Evolutionary conservation across 768 basidiomycete genomes (phyloP).

Genomic region (Amanita rimosa): DNA sequence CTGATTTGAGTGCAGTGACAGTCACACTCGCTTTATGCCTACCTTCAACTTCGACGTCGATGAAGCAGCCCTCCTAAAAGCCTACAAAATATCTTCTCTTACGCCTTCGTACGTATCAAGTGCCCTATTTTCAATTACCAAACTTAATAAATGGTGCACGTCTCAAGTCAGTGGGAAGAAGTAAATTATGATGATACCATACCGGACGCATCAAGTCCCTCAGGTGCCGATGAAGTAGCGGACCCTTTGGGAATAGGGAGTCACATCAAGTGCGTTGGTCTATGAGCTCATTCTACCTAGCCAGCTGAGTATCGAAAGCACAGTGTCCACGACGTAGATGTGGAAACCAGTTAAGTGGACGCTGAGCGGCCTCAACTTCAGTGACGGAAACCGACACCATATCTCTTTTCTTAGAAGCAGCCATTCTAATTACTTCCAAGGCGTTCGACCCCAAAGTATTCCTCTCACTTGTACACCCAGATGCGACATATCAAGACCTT

Average conservation of each 20-base stretch:
- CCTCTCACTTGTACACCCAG: constrained; percentile 83
- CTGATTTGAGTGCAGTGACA: background rate
- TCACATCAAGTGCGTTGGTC: constrained; percentile 38
- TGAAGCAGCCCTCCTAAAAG: constrained; percentile 75
- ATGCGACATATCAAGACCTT: constrained; percentile 90
- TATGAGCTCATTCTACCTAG: background rate
- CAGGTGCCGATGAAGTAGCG: constrained; percentile 21
- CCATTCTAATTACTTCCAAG: constrained; percentile 82
- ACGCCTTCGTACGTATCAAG: constrained; percentile 49
- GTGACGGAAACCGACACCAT: constrained; percentile 5
- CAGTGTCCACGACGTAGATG: constrained; percentile 58
- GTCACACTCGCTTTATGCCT: constrained; percentile 28
- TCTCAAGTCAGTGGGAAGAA: constrained; percentile 75
- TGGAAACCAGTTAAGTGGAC: constrained; percentile 52
- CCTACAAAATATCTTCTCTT: constrained; percentile 74
- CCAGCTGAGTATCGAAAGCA: background rate
- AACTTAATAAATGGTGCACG: background rate
- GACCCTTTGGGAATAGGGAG: constrained; percentile 76
- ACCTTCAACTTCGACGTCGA: constrained; percentile 63
- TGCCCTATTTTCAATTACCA: background rate
- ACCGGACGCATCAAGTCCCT: constrained; percentile 51
- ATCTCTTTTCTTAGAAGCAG: constrained; percentile 40
- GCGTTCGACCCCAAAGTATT: constrained; percentile 94
- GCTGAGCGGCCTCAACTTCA: constrained; percentile 15
- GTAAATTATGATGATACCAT: constrained; percentile 78